A percentile compares a stretch with the other conserved stretches of the same genome.
These are phyloP conservation scores for Podila horticola DNA, from an alignment of 192 early-diverging fungal genomes.

Conservation along the genomic window DNA sequence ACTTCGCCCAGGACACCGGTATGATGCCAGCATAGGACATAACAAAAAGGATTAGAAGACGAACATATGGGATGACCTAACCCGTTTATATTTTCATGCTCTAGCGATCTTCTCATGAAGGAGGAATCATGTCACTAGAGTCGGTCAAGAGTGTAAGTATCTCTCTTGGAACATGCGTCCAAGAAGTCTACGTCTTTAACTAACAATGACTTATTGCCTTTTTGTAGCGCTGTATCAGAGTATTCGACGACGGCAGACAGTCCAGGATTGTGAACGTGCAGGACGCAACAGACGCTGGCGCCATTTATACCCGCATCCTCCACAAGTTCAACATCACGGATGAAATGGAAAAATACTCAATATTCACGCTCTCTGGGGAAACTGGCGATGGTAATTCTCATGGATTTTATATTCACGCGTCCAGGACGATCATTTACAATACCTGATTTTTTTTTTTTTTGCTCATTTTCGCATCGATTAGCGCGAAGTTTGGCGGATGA, in stretches of 20 bases:
- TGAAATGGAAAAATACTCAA: slow-evolving; percentile 75
- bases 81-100: not conserved
- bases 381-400: slow-evolving; percentile 67
- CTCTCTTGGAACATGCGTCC: not conserved
- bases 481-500: slow-evolving; percentile 77
- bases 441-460: slow-evolving; percentile 1
- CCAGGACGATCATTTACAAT: not conserved
- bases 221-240: slow-evolving; percentile 72
- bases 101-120: slow-evolving; percentile 58
- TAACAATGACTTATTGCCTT: not conserved
- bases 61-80: not conserved
- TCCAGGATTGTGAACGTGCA: slow-evolving; percentile 83
- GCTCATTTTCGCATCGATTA: not conserved
- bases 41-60: not conserved
- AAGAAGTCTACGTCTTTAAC: too few relatives aligned
- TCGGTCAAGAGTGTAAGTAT: slow-evolving; percentile 61
- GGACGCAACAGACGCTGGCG: slow-evolving; percentile 70
- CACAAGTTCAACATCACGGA: slow-evolving; percentile 86
- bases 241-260: slow-evolving; percentile 84
- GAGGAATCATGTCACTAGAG: slow-evolving; percentile 65
- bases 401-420: not conserved
- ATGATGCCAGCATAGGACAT: slow-evolving; percentile 8
- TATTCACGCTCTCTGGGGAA: slow-evolving; percentile 79
- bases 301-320: slow-evolving; percentile 77
- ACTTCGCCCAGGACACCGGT: slow-evolving; percentile 49